Percentiles rank a stretch among this genome's conserved stretches.
phyloP scores from a whole-genome alignment of 2,329 filamentous ascomycete species.

The Aspergillus sp. region DNA sequence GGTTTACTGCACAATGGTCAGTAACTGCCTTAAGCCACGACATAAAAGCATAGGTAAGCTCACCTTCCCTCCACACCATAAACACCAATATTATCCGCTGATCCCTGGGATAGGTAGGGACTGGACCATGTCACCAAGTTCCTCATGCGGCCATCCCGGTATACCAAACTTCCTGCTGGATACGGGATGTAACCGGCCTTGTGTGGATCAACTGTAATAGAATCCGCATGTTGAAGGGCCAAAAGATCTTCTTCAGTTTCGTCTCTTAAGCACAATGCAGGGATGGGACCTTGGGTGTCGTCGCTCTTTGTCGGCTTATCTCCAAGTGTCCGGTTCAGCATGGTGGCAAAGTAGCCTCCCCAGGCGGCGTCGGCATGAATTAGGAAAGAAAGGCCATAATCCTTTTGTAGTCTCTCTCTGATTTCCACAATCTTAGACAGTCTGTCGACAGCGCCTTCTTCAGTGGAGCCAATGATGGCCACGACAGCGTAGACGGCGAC shows the following conservation, averaged over 20 bases:
- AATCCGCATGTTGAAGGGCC: conserved; percentile 35
- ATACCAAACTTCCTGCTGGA: conserved; percentile 39
- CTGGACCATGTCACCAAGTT: conserved; percentile 40
- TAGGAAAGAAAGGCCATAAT: conserved; percentile 37
- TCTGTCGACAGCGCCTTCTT: conserved; percentile 42
- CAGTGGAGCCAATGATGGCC: conserved; percentile 42
- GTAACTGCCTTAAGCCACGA: neutral
- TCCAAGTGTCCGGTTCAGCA: conserved; percentile 26
- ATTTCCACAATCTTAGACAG: conserved; percentile 32
- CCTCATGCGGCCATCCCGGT: conserved; percentile 39
- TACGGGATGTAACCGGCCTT: conserved; percentile 44
- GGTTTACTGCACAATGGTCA: conserved; percentile 32
- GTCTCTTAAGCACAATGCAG: conserved; percentile 9
- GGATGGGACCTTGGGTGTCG: conserved; percentile 13
- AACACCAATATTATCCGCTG: conserved; percentile 34
- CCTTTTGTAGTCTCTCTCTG: conserved; percentile 34
- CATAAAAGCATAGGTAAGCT: neutral
- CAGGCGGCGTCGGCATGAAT: conserved; percentile 44
- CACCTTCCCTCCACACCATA: conserved; percentile 38
- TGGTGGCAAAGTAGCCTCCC: conserved; percentile 44
- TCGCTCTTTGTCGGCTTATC: neutral
- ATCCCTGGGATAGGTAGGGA: conserved; percentile 35
- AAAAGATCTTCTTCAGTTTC: conserved; percentile 30
- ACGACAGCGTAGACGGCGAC: conserved; percentile 38
- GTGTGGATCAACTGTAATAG: conserved; percentile 43